Evolutionary conservation across 805 yeast species (phyloP).

Genomic region (Metschnikowia picachoensis): DNA sequence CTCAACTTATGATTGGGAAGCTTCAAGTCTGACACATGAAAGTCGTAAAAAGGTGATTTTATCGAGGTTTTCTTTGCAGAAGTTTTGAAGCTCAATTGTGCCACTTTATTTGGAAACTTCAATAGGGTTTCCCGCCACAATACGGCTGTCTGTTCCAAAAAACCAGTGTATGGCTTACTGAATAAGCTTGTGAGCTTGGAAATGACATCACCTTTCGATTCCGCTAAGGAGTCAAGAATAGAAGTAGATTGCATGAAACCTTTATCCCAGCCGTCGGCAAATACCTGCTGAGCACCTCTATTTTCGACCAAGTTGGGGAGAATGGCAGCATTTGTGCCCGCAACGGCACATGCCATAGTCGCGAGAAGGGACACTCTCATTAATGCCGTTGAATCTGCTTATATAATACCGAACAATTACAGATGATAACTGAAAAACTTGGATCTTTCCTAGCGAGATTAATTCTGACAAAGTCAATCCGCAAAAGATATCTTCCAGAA

Average conservation of each 20-base stretch:
- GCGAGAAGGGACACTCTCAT: constrained; percentile 11
- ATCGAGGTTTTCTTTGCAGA: constrained; percentile 39
- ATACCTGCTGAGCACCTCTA: constrained; percentile 11
- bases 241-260: constrained; percentile 13
- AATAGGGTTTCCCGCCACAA: constrained; percentile 64
- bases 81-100: constrained; percentile 46
- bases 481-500: neutral
- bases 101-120: constrained; percentile 54
- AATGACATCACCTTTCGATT: constrained; percentile 27
- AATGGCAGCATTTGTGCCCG: constrained; percentile 14
- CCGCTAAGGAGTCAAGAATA: constrained; percentile 12
- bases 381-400: neutral
- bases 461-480: too few relatives aligned
- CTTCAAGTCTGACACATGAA: constrained; percentile 36
- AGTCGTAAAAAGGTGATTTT: constrained; percentile 28
- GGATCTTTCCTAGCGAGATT: too few relatives aligned
- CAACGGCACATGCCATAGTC: constrained; percentile 11
- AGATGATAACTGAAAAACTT: too few relatives aligned
- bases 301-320: constrained; percentile 8
- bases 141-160: constrained; percentile 46
- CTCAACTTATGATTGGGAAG: constrained; percentile 32
- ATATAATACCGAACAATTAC: neutral
- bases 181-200: constrained; percentile 48
- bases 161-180: constrained; percentile 45
- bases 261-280: constrained; percentile 6